Evolutionary conservation across 495 filamentous ascomycete genomes (phyloP), one percentile per base, ranked within the genome.

Genomic region (Penicillium coffeae): DNA sequence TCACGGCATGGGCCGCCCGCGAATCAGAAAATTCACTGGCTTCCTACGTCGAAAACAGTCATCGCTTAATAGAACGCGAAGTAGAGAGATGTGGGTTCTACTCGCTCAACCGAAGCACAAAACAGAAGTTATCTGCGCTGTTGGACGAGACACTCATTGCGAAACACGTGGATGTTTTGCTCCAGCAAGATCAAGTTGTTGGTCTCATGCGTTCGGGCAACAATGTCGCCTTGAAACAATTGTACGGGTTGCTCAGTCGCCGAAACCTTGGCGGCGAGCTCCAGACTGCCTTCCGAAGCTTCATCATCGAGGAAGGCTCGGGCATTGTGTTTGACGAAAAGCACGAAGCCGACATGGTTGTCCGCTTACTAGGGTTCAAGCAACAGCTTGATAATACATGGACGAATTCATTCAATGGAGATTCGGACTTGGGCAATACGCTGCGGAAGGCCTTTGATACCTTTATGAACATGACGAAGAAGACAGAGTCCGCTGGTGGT

Each of bases 401-500:
- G 65, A 72, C 77, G 39, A 74, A 82, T 38, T 78, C 89, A 0
- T 96, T 97, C 58, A 74, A 79, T 41, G 80, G 77, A 42, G 77
- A 96, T 51, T 82, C 88, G 38, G 76, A 78, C 2, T 81, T 96
- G 8, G 79, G 82, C 1, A 86, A 90, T 58, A 82, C 74, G 22
- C 70, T 97, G 25, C 78, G 93, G 10, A 88, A 96, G 60, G 79
- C 87, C 1, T 97, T 97, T 58, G 83, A 86, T 32, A 70, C 71
- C 1, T 96, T 97, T 59, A 94, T 99, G 74, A 99, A 99, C 63
- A 81, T 87, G 63, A 80, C 78, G 7, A 86, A 83, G 66, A 84
- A 82, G 39, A 74, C 77, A 13, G 73, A 72, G 16, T 73, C 81
- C 14, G 79, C 78, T 2, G 89, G 86, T 73, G 81, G 82, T 33